Evolutionary conservation across 208 protist species (phyloP), one percentile per base, ranked within the genome.

Genomic region (Trypanosoma grayi): DNA sequence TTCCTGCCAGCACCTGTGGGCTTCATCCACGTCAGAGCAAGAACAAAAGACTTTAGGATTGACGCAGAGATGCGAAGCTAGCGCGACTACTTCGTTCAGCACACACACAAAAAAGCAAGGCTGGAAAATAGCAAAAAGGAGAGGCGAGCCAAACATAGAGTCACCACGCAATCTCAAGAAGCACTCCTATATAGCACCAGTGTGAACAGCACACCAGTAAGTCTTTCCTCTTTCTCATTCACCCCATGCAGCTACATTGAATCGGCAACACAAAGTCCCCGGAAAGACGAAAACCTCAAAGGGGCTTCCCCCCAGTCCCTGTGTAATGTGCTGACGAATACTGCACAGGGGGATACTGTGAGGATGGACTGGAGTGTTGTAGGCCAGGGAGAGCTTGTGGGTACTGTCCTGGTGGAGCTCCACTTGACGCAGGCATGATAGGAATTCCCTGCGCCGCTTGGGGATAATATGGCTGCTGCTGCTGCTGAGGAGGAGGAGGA

Each of bases 381-480:
- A 30, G 44, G 11, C 5, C 24, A 53, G 56, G 47, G 27, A 63
- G 43, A 59, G 61, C 69, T 36, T 57, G 14, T 39, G 54, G 58
- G 48, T 66, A 75, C 24, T 43, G 43, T 7, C 48, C 50, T 25
- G n/a, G 37, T 41, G 55, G 27, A 33, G 33, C 11, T 53, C 36
- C 46, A 46, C 8, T 39, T 18, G 60, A 24, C 1, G 14, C 16
- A 7, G 33, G 33, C 27, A 39, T 18, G 28, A 65, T n/a, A 20
- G 60, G 60, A 41, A 65, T 65, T 20, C 60, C 60, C 25, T 60
- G 40, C 16, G 40, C 41, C 7, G 16, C 18, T 20, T 27, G 47
- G 22, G 20, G 31, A 53, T 70, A 63, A 54, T 75, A 48, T 13
- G 54, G 46, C 34, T 46, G 67, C 13, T 69, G 78, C 46, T 22